phyloP scores from a whole-genome alignment of 2,329 filamentous ascomycete species.

The Paracamarosporium sp. region DNA sequence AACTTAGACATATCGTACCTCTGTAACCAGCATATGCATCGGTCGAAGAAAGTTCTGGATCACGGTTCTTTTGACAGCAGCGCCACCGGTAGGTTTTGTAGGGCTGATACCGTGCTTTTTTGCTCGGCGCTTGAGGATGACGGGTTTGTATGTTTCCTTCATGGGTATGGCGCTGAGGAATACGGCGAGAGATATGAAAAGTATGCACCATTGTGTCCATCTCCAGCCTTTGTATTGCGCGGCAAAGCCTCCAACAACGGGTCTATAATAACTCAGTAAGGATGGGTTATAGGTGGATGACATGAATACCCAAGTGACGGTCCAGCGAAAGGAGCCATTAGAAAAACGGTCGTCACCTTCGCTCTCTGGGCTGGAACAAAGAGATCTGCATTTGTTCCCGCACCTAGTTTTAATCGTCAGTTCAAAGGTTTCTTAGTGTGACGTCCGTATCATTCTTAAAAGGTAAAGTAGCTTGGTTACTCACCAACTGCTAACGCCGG shows the following conservation, averaged over 20 bases:
- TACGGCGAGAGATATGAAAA: slow-evolving; percentile 49
- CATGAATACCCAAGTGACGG: slow-evolving; percentile 42
- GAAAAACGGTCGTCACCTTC: slow-evolving; percentile 42
- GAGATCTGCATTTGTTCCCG: slow-evolving; percentile 51
- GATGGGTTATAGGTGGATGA: not conserved
- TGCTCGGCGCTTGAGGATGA: slow-evolving; percentile 51
- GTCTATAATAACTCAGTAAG: slow-evolving; percentile 17
- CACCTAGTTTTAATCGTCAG: slow-evolving; percentile 7
- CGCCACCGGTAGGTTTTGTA: slow-evolving; percentile 29
- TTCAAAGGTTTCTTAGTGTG: not conserved
- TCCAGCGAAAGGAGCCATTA: slow-evolving; percentile 51
- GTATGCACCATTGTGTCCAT: slow-evolving; percentile 53
- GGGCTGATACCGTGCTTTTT: slow-evolving; percentile 17
- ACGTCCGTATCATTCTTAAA: not conserved
- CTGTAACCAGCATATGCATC: slow-evolving; percentile 52
- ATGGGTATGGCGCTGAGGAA: slow-evolving; percentile 51
- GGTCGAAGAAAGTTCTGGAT: slow-evolving; percentile 58
- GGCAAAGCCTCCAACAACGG: slow-evolving; percentile 53
- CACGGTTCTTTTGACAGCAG: slow-evolving; percentile 28
- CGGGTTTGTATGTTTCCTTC: slow-evolving; percentile 63
- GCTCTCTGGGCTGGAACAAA: slow-evolving; percentile 43
- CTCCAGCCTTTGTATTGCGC: slow-evolving; percentile 55
- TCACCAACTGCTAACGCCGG: slow-evolving; percentile 55
- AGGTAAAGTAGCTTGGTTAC: not conserved
- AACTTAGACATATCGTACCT: slow-evolving; percentile 21